These are phyloP conservation scores for Cryptococcus maquisensis DNA, from an alignment of 1,284 basidiomycete genomes.

Conservation along the genomic window DNA sequence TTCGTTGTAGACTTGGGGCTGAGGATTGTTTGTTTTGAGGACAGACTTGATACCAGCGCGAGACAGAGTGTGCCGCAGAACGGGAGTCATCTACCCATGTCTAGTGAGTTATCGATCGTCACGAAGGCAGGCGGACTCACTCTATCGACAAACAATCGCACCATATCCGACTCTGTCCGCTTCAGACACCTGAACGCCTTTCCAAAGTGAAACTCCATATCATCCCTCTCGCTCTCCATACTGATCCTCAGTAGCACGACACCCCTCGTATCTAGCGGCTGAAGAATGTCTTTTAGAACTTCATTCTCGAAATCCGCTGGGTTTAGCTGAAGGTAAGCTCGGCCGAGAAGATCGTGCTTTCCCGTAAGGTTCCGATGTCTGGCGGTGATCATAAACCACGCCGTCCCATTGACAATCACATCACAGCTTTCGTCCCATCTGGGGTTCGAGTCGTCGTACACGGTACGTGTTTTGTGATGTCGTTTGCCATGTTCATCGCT, in stretches of 20 bases:
- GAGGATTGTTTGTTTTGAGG: conserved; percentile 57
- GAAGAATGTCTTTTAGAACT: conserved; percentile 85
- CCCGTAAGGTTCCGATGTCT: conserved; percentile 83
- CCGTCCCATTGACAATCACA: conserved; percentile 68
- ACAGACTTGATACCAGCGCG: conserved; percentile 70
- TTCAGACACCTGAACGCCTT: conserved; percentile 92
- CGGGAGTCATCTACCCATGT: conserved; percentile 77
- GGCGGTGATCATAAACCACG: conserved; percentile 96
- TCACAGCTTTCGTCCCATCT: conserved; percentile 98
- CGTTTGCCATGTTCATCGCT: conserved; percentile 88
- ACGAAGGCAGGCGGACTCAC: conserved; percentile 50
- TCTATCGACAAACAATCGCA: conserved; percentile 95
- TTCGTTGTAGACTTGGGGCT: conserved; percentile 68
- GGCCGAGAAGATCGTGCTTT: conserved; percentile 85
- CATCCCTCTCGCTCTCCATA: conserved; percentile 98
- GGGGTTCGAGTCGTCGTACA: conserved; percentile 85
- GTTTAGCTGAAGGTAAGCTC: conserved; percentile 88
- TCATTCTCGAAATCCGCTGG: conserved; percentile 84
- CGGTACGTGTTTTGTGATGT: conserved; percentile 90
- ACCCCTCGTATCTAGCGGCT: conserved; percentile 75
- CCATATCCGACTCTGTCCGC: conserved; percentile 92
- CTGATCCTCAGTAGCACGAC: conserved; percentile 82
- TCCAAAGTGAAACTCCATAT: conserved; percentile 96
- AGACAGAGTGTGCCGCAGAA: conserved; percentile 86
- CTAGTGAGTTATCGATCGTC: neutral